Percentiles rank a stretch among this genome's conserved stretches.
phyloP scores from a whole-genome alignment of 208 protist genomes.

The Acanthamoeba comandoni region DNA sequence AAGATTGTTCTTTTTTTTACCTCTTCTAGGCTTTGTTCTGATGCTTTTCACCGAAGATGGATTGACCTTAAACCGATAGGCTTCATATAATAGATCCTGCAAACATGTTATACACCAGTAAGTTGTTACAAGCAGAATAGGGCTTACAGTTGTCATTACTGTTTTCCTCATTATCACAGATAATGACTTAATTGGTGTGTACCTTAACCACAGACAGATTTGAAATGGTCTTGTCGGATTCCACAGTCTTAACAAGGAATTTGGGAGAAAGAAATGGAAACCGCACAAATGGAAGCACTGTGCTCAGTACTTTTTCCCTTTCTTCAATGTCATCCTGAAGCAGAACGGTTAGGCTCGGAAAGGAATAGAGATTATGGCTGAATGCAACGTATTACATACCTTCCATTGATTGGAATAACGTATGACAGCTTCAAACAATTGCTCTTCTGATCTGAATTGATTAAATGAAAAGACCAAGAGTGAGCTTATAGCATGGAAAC shows the following conservation, averaged over 20 bases:
- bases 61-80: conserved; percentile 22
- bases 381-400: background rate
- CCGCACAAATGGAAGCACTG: conserved; percentile 28
- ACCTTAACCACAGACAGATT: too few species aligned
- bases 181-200: too few species aligned
- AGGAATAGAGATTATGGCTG: too few species aligned
- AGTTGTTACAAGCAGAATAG: too few species aligned
- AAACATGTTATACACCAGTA: too few species aligned
- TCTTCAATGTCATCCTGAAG: background rate
- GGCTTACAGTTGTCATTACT: too few species aligned
- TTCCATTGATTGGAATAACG: conserved; percentile 40
- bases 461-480: background rate
- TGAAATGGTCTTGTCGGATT: too few species aligned
- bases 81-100: conserved; percentile 33
- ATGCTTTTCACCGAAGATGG: conserved; percentile 23
- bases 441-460: conserved; percentile 5
- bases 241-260: conserved; percentile 35
- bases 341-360: too few species aligned
- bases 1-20: too few species aligned
- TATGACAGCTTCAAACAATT: conserved; percentile 40
- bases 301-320: conserved; percentile 22
- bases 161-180: too few species aligned
- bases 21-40: background rate
- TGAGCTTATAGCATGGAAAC: background rate
- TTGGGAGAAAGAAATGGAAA: conserved; percentile 39